A percentile compares a stretch with the other conserved stretches of the same genome.
Evolutionary conservation across 306 rosid species (phyloP).

Genomic region (Comarum palustre): DNA sequence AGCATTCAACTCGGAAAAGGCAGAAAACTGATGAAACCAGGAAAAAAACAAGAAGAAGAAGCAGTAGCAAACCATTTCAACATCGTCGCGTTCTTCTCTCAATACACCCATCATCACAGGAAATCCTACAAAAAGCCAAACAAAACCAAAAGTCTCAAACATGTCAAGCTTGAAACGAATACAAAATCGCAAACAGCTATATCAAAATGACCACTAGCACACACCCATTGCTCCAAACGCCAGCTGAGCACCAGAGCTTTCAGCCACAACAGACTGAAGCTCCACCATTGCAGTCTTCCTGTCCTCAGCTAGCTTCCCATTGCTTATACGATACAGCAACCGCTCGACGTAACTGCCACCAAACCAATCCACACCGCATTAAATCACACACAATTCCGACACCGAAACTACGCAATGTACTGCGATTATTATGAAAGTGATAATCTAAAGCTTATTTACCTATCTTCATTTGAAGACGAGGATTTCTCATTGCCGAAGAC

Average conservation of each 20-base stretch:
- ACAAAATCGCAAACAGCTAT: background rate
- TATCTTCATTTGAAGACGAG: conserved; percentile 68
- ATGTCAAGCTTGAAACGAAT: background rate
- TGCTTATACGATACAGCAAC: conserved; percentile 85
- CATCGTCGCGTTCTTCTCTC: conserved; percentile 87
- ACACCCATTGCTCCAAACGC: conserved; percentile 96
- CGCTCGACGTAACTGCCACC: conserved; percentile 72
- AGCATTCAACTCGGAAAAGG: background rate
- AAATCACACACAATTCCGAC: conserved; percentile 1
- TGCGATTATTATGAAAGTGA: background rate
- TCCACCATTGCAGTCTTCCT: conserved; percentile 81
- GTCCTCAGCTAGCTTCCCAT: conserved; percentile 83
- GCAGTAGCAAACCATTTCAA: conserved; percentile 73
- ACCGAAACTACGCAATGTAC: background rate
- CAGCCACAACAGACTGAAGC: conserved; percentile 86
- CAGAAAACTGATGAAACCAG: conserved; percentile 3
- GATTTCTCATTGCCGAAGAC: conserved; percentile 84
- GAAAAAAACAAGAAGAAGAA: conserved; percentile 19
- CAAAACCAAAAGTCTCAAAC: conserved; percentile 18
- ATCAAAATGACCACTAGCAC: conserved; percentile 9
- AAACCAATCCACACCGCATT: background rate
- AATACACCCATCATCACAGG: conserved; percentile 71
- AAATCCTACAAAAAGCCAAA: conserved; percentile 51
- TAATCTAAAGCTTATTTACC: conserved; percentile 25
- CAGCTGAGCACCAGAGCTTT: conserved; percentile 67